Base-by-base conservation (phyloP, 164 flowering plant genomes). In the Macadamia tetraphylla region DNA sequence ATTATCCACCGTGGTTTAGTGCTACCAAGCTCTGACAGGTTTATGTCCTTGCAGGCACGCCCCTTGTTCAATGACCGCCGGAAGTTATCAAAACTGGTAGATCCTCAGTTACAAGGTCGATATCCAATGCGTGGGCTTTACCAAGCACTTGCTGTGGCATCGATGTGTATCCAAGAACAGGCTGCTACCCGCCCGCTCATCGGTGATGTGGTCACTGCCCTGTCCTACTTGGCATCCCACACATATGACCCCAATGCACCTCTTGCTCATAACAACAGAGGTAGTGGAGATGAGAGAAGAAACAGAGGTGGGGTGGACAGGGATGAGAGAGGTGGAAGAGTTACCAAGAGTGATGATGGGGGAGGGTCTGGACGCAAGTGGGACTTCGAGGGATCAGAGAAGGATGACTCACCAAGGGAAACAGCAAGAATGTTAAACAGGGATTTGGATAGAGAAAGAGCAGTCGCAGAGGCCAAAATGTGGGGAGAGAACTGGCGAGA, bases 401-500 rank as follows among this genome's bases (percentile, higher is more conserved):
- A 75, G 64, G 96, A 88, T 0, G 90, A 90, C 62, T 88, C 91
- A 35, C 93, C 96, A 1, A 84, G 77, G 40, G 40, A 35, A 35
- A 35, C 40, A 35, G 40, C 40, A 35, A 35, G 40, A 35, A 35
- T 35, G 40, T 68, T 82, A 56, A 84, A 79, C 64, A 69, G 80
- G 68, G 86, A 81, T 74, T 70, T 76, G 66, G 93, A 90, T 4
- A 79, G 96, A 70, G 96, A 92, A 70, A 76, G 92, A 67, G 98
- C 96, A 17, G 98, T 92, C 67, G 96, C 96, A 0, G 98, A 90
- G 80, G 96, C 96, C 69, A 92, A 87, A 78, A 86, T 90, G 93
- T 92, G 98, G 96, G 98, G 96, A 55, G 97, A 89, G 77, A 89
- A 88, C 70, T 89, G 83, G 87, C 75, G 94, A 67, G 92, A 87